These are phyloP conservation scores for Ascochyta lentis DNA, from an alignment of 2,329 filamentous ascomycete genomes.

Conservation along the genomic window DNA sequence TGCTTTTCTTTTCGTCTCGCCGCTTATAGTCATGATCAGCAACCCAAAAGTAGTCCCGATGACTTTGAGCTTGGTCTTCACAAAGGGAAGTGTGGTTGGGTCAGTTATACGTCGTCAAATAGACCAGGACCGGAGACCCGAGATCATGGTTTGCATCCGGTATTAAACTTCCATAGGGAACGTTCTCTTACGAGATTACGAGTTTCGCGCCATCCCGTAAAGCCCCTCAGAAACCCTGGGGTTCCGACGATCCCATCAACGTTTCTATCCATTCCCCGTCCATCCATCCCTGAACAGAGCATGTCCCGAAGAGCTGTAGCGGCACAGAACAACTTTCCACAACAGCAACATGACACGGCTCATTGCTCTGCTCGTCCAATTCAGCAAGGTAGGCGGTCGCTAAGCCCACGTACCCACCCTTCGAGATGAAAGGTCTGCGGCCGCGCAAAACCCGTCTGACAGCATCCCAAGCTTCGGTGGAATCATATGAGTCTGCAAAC, in stretches of 20 bases:
- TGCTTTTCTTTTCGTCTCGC: too few species aligned
- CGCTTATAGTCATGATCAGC: too few species aligned
- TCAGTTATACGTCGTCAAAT: too few species aligned
- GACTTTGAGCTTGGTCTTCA: too few species aligned
- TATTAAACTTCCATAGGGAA: too few species aligned
- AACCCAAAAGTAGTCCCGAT: too few species aligned
- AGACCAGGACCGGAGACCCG: too few species aligned
- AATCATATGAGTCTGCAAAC: not conserved
- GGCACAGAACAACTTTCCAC: not conserved
- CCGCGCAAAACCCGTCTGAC: not conserved
- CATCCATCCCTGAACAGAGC: conserved; percentile 10
- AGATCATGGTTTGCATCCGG: too few species aligned
- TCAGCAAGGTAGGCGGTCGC: not conserved
- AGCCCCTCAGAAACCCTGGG: not conserved
- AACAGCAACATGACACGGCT: not conserved
- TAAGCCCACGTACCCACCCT: not conserved
- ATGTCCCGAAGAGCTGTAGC: not conserved
- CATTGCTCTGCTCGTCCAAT: not conserved
- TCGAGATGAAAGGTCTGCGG: not conserved
- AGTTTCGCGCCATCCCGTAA: not conserved
- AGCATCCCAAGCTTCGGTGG: not conserved
- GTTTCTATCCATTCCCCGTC: conserved; percentile 6
- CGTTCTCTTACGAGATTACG: not conserved
- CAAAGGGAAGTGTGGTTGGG: too few species aligned
- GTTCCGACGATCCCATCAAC: not conserved